phyloP scores from a whole-genome alignment of 2,329 filamentous ascomycete species.

The Falciphora oryzae region DNA sequence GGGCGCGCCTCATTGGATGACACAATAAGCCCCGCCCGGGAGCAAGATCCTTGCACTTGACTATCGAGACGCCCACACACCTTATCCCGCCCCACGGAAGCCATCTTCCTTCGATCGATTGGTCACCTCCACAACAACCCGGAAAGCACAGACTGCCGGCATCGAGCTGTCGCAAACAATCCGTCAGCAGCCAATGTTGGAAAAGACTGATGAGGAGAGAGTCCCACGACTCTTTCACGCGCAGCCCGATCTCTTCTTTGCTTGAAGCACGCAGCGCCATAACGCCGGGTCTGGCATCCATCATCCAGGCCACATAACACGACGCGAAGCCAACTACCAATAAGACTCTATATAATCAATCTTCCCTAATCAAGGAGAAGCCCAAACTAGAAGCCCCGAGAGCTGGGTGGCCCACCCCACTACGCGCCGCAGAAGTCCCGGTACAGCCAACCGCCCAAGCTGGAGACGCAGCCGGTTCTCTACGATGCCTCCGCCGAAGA shows the following conservation, averaged over 20 bases:
- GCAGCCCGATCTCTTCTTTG: not conserved
- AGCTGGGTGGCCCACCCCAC: not conserved
- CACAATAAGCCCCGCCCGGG: too few species aligned
- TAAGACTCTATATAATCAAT: not conserved
- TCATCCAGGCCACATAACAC: not conserved
- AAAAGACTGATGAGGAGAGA: not conserved
- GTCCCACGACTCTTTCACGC: not conserved
- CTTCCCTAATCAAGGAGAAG: not conserved
- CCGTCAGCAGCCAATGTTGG: not conserved
- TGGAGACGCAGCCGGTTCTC: not conserved
- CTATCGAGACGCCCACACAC: too few species aligned
- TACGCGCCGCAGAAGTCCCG: not conserved
- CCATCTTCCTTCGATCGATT: not conserved
- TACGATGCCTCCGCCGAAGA: slow-evolving; percentile 25
- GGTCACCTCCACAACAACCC: too few species aligned
- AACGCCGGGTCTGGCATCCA: not conserved
- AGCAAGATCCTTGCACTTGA: not conserved
- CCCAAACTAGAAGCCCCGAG: not conserved
- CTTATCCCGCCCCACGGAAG: too few species aligned
- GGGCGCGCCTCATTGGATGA: not conserved
- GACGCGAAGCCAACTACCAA: not conserved
- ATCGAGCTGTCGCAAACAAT: not conserved
- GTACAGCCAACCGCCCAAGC: too few species aligned
- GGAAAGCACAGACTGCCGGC: not conserved
- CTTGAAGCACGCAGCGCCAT: not conserved